These are phyloP conservation scores for Exidia glandulosa DNA, from an alignment of 768 basidiomycete species.

Conservation along the genomic window DNA sequence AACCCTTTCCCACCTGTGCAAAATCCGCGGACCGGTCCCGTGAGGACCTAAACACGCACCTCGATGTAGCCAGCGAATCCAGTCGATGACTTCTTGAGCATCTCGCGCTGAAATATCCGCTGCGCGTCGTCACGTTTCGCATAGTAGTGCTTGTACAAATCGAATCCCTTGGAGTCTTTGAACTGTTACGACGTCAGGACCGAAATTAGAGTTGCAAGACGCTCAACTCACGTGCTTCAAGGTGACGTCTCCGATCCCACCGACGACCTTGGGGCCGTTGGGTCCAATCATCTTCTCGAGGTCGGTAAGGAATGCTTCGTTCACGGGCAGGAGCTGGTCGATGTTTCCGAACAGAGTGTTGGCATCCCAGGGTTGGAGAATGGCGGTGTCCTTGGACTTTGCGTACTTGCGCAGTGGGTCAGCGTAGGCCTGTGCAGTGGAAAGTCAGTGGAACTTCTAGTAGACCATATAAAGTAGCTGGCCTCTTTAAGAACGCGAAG, in stretches of 20 bases:
- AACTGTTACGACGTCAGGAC: constrained; percentile 29
- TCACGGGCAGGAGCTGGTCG: constrained; percentile 79
- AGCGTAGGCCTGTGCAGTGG: constrained; percentile 54
- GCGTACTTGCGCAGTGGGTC: constrained; percentile 84
- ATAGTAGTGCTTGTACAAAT: constrained; percentile 86
- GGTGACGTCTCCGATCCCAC: constrained; percentile 74
- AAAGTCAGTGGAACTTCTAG: background rate
- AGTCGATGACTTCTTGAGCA: constrained; percentile 59
- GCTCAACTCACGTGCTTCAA: constrained; percentile 46
- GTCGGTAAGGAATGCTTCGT: constrained; percentile 75
- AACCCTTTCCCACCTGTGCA: no score
- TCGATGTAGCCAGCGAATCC: constrained; percentile 82
- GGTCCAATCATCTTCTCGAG: constrained; percentile 67
- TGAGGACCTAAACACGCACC: constrained; percentile 52
- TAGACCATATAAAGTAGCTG: constrained; percentile 1
- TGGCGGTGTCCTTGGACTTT: constrained; percentile 70
- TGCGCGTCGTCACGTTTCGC: constrained; percentile 90
- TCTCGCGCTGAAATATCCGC: constrained; percentile 72
- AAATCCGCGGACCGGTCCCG: no score
- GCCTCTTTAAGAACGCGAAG: constrained; percentile 66
- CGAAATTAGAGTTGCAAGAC: background rate
- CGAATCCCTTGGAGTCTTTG: constrained; percentile 72
- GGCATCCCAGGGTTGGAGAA: constrained; percentile 84
- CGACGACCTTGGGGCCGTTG: constrained; percentile 43
- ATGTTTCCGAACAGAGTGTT: constrained; percentile 91